These are phyloP conservation scores for Rhodotorula sp. DNA, from an alignment of 1,284 basidiomycete genomes.

Conservation along the genomic window DNA sequence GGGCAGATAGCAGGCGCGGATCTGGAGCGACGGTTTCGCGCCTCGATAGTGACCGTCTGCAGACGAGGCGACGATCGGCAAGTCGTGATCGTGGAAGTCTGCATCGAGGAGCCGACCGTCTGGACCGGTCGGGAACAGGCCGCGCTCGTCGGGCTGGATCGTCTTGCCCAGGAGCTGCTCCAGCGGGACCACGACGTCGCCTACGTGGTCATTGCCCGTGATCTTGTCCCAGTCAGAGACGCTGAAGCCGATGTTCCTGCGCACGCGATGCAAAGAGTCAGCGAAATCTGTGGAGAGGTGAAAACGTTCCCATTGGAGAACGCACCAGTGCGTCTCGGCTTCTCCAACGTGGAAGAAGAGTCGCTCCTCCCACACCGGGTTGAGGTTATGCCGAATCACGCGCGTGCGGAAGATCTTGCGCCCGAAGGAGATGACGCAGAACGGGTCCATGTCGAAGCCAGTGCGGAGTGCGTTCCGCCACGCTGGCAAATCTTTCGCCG, in stretches of 20 bases:
- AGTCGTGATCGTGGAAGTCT: constrained; percentile 54
- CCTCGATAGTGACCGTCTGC: constrained; percentile 19
- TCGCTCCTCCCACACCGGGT: constrained; percentile 93
- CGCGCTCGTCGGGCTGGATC: constrained; percentile 67
- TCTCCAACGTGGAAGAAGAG: constrained; percentile 89
- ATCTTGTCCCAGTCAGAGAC: constrained; percentile 95
- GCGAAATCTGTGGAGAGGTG: neutral
- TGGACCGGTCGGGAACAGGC: constrained; percentile 64
- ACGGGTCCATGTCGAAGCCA: constrained; percentile 82
- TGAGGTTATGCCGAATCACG: constrained; percentile 57
- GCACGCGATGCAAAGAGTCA: neutral
- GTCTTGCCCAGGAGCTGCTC: constrained; percentile 68
- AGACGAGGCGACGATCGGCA: constrained; percentile 28
- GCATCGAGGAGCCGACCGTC: constrained; percentile 54
- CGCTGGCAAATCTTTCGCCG: constrained; percentile 77
- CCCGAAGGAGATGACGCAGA: constrained; percentile 91
- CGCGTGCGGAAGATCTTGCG: constrained; percentile 78
- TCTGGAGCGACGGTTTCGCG: constrained; percentile 46
- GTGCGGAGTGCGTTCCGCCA: constrained; percentile 64
- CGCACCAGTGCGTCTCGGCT: constrained; percentile 63
- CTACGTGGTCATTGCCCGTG: constrained; percentile 76
- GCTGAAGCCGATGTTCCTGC: constrained; percentile 61
- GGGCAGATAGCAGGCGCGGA: constrained; percentile 87
- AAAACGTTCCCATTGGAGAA: neutral
- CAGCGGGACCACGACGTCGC: constrained; percentile 69